A percentile compares a stretch with the other conserved stretches of the same genome.
phyloP scores from a whole-genome alignment of 345 rosid species.

The Gynandropsis gynandra region DNA sequence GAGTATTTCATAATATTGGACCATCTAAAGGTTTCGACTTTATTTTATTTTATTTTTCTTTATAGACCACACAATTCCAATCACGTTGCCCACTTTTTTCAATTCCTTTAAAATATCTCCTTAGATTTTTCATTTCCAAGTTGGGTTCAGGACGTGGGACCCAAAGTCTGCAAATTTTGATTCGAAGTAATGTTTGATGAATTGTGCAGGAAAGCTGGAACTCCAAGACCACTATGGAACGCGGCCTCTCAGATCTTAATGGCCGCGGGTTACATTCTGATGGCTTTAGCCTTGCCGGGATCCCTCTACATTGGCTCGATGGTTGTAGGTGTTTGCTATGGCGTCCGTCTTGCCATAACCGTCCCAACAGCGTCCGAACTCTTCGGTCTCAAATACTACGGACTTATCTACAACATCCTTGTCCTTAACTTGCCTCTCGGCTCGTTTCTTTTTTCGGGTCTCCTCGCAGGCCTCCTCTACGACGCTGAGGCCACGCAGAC shows the following conservation, averaged over 20 bases:
- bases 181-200: too few species aligned
- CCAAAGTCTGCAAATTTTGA: too few species aligned
- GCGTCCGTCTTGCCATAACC: conserved; percentile 79
- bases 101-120: too few species aligned
- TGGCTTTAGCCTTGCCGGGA: conserved; percentile 76
- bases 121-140: too few species aligned
- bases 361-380: conserved; percentile 93
- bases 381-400: conserved; percentile 84
- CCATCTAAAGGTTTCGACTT: too few species aligned
- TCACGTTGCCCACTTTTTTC: too few species aligned
- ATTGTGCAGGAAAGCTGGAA: conserved; percentile 61
- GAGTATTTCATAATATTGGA: too few species aligned
- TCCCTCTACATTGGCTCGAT: conserved; percentile 79
- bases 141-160: too few species aligned
- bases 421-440: conserved; percentile 93
- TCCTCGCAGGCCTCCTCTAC: conserved; percentile 75
- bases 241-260: conserved; percentile 86
- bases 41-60: too few species aligned
- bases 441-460: conserved; percentile 85
- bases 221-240: conserved; percentile 91
- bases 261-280: conserved; percentile 68
- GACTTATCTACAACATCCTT: conserved; percentile 75
- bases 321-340: conserved; percentile 82
- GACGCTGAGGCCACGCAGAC: conserved; percentile 73
- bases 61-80: too few species aligned